Evolutionary conservation across 164 flowering plant species (phyloP), one percentile per base, ranked within the genome.

Genomic region (Echeveria elegans): DNA sequence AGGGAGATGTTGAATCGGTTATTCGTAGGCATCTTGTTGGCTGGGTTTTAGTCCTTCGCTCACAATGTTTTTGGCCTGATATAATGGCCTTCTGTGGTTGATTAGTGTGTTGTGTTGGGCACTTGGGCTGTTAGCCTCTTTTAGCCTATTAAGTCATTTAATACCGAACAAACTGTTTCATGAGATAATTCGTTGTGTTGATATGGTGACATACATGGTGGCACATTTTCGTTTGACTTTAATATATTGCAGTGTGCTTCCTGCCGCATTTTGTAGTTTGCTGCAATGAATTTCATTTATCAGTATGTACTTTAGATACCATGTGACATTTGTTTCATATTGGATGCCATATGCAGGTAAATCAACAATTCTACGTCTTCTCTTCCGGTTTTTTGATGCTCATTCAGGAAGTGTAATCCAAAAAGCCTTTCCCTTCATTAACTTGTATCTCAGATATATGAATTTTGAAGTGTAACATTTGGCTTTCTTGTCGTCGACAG

Each of bases 331-430:
- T 50, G 21, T 50, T 50, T 50, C 56, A 50, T 7, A 9, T n/a
- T 50, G 56, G 31, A 29, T 56, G 18, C 5, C 72, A 58, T 67
- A 41, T 83, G 83, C 93, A 94, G 99, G 99, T 32, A 94, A 94
- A 70, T 89, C 99, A 15, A 91, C 99, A 63, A 82, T 94, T 73
- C 89, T 94, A 31, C 82, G 99, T 77, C 73, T 94, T 83, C 85
- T 94, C 66, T 94, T 88, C 89, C 85, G 99, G 70, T 89, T 91
- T 74, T 94, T 88, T 68, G 94, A 94, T 64, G 52, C 82, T 21
- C 72, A 82, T 67, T 70, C 81, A 65, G 99, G 99, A 83, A 78
- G 64, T 74, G 99, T 94, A 89, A 87, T 96, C 68, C 52, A 8
- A 28, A 47, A 31, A 3, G 32, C 14, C 56, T 10, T 66, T 65